A percentile compares a stretch with the other conserved stretches of the same genome.
These are phyloP conservation scores for Scheffersomyces parashehatae DNA, from an alignment of 1,139 yeast species.

Conservation along the genomic window DNA sequence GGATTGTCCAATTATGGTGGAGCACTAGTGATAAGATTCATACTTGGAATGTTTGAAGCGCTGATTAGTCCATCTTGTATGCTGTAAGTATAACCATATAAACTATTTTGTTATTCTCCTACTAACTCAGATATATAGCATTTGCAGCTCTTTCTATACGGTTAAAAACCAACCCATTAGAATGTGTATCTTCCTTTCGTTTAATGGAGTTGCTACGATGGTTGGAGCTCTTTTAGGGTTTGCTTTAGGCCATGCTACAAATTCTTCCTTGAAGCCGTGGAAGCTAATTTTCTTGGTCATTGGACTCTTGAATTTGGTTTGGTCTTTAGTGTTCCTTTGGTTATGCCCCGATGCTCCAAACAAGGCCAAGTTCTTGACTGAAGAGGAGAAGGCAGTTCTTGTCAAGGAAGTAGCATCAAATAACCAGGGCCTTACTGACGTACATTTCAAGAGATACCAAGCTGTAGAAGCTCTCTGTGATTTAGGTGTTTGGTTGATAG, in stretches of 20 bases:
- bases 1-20: conserved; percentile 48
- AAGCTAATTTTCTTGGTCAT: conserved; percentile 51
- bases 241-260: conserved; percentile 34
- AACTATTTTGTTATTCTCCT: conserved; percentile 22
- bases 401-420: conserved; percentile 24
- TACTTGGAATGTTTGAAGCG: conserved; percentile 41
- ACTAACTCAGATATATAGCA: conserved; percentile 6
- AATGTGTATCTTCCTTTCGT: conserved; percentile 29
- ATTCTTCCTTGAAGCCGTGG: conserved; percentile 37
- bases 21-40: conserved; percentile 47
- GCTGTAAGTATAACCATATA: not conserved
- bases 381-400: conserved; percentile 21
- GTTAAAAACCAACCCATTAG: conserved; percentile 36
- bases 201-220: conserved; percentile 32
- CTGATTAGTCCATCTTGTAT: conserved; percentile 36
- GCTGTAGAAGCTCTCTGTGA: conserved; percentile 26
- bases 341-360: conserved; percentile 19
- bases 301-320: conserved; percentile 36
- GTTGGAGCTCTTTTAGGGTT: conserved; percentile 32
- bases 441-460: conserved; percentile 21
- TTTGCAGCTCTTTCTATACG: conserved; percentile 22
- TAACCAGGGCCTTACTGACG: conserved; percentile 28
- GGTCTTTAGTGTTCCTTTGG: conserved; percentile 24
- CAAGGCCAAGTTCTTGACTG: conserved; percentile 18
- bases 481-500: conserved; percentile 28